phyloP scores from a whole-genome alignment of 306 rosid species.

The Echinosophora koreensis region DNA sequence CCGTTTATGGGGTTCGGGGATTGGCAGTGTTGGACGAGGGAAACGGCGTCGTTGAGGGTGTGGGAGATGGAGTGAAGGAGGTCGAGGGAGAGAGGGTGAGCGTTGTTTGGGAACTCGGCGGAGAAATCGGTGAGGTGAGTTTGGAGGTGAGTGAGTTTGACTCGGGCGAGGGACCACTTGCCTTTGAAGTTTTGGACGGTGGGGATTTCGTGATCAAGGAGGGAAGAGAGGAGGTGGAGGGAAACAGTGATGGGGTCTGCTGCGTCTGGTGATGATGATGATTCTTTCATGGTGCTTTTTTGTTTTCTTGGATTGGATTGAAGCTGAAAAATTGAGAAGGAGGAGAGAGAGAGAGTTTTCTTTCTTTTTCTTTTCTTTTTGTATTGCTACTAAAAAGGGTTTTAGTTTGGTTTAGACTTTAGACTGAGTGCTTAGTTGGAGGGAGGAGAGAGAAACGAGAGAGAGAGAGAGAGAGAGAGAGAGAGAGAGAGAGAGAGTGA shows the following conservation, averaged over 20 bases:
- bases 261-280: constrained; percentile 40
- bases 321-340: too few relatives aligned
- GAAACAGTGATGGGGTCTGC: constrained; percentile 57
- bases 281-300: constrained; percentile 62
- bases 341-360: background rate
- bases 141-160: constrained; percentile 72
- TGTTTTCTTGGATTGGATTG: too few relatives aligned
- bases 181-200: constrained; percentile 64
- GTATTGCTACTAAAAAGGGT: background rate
- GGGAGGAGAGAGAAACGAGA: background rate
- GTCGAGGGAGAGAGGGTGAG: constrained; percentile 70
- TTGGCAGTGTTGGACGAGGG: constrained; percentile 63
- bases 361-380: too few relatives aligned
- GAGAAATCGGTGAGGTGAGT: constrained; percentile 73
- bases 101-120: constrained; percentile 56
- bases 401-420: background rate
- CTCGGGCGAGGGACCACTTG: constrained; percentile 72
- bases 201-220: constrained; percentile 60
- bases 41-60: constrained; percentile 63
- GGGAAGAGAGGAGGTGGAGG: constrained; percentile 47
- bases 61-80: constrained; percentile 62
- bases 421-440: too few relatives aligned
- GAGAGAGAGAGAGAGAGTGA: too few relatives aligned
- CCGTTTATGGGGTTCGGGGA: constrained; percentile 57
- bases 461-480: too few relatives aligned